These are phyloP conservation scores for Fragilaria crotonensis DNA, from an alignment of 108 stramenopile genomes.

Conservation along the genomic window DNA sequence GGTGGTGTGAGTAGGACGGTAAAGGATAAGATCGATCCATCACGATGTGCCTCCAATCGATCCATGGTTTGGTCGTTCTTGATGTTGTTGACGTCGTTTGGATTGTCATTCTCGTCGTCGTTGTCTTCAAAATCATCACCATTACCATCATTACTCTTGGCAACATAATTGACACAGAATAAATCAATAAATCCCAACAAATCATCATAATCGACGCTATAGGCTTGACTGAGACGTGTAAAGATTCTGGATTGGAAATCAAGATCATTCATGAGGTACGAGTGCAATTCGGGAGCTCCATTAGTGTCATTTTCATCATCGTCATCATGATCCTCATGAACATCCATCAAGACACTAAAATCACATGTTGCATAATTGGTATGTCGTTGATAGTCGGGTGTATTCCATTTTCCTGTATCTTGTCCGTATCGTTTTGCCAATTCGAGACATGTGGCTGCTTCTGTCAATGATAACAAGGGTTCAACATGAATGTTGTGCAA, in stretches of 20 bases:
- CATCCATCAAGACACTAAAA: conserved; percentile 60
- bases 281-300: too few species aligned
- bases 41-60: conserved; percentile 61
- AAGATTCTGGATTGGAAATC: conserved; percentile 42
- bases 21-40: conserved; percentile 65
- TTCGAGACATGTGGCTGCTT: conserved; percentile 32
- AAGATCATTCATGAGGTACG: conserved; percentile 38
- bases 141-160: conserved; percentile 10
- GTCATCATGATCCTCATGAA: conserved; percentile 50
- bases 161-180: conserved; percentile 68
- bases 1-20: conserved; percentile 48
- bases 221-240: conserved; percentile 28
- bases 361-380: conserved; percentile 60
- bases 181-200: conserved; percentile 58
- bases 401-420: conserved; percentile 48
- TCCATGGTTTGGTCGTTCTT: conserved; percentile 47
- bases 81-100: too few species aligned
- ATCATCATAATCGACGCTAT: conserved; percentile 42
- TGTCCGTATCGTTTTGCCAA: conserved; percentile 38
- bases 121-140: conserved; percentile 12
- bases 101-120: conserved; percentile 3
- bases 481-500: conserved; percentile 56
- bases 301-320: too few species aligned
- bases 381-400: conserved; percentile 49
- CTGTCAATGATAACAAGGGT: conserved; percentile 34